A percentile compares a stretch with the other conserved stretches of the same genome.
phyloP scores from a whole-genome alignment of 1,139 yeast genomes.

The Blastobotrys serpentis region DNA sequence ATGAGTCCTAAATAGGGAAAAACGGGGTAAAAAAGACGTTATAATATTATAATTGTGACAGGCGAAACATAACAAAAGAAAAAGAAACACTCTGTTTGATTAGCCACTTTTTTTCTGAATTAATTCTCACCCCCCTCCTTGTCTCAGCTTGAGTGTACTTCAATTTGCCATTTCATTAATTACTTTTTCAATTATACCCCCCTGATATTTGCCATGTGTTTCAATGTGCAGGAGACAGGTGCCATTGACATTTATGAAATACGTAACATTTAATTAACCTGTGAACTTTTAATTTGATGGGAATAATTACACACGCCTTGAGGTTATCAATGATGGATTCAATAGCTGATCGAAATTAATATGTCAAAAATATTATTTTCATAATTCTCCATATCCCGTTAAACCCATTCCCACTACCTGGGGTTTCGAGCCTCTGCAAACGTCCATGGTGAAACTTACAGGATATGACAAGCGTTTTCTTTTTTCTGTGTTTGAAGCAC shows the following conservation, averaged over 20 bases:
- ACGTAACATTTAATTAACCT: too few relatives aligned
- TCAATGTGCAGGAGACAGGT: conserved; percentile 1
- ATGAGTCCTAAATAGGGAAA: neutral
- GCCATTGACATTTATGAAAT: too few relatives aligned
- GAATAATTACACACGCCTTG: too few relatives aligned
- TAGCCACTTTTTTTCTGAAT: neutral
- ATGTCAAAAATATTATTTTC: neutral
- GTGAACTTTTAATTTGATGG: neutral
- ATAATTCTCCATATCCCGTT: too few relatives aligned
- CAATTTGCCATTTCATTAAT: neutral
- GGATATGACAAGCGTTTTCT: conserved; percentile 1
- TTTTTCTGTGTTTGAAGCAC: neutral
- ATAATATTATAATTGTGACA: neutral
- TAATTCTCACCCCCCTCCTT: too few relatives aligned
- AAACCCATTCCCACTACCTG: too few relatives aligned
- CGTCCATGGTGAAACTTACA: neutral
- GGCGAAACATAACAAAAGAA: neutral
- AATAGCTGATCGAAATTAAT: too few relatives aligned
- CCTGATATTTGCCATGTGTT: neutral
- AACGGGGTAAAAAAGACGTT: neutral
- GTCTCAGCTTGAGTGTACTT: neutral
- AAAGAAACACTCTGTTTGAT: neutral
- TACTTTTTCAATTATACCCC: neutral
- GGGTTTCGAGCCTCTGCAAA: too few relatives aligned
- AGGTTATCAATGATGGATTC: too few relatives aligned